Percentiles rank a stretch among this genome's conserved stretches.
phyloP scores from a whole-genome alignment of 768 basidiomycete species.

The Phylloporus arenicola region DNA sequence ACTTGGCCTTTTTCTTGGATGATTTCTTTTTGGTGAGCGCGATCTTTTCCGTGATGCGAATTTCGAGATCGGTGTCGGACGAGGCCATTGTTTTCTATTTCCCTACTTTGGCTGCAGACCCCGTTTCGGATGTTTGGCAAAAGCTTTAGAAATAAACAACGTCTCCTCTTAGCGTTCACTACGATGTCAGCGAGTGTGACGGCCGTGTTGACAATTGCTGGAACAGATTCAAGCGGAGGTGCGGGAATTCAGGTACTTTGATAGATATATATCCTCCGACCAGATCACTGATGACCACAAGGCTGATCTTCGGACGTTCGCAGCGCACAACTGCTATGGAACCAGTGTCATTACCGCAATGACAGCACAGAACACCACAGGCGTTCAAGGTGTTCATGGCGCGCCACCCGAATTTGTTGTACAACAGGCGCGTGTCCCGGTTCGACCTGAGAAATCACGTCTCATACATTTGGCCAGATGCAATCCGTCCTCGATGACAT shows the following conservation, averaged over 20 bases:
- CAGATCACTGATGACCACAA: constrained; percentile 22
- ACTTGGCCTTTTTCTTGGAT: constrained; percentile 12
- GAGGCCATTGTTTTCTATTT: constrained; percentile 18
- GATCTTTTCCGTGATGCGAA: constrained; percentile 3
- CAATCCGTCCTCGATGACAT: constrained; percentile 68
- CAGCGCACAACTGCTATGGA: constrained; percentile 74
- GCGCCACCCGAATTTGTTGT: constrained; percentile 64
- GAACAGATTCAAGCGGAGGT: constrained; percentile 79
- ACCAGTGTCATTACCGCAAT: constrained; percentile 79
- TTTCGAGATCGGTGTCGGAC: constrained; percentile 14
- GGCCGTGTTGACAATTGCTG: constrained; percentile 65
- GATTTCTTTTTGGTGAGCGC: constrained; percentile 7
- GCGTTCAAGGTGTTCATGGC: constrained; percentile 71
- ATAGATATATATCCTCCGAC: background rate
- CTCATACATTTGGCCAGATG: constrained; percentile 42
- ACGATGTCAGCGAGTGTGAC: constrained; percentile 16
- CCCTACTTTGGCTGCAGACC: too few species aligned
- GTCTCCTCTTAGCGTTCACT: background rate
- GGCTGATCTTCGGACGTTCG: constrained; percentile 86
- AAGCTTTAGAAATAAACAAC: constrained; percentile 25
- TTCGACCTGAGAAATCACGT: background rate
- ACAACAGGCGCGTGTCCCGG: constrained; percentile 53
- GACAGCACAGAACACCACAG: constrained; percentile 85
- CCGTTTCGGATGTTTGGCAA: constrained; percentile 27
- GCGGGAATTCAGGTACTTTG: constrained; percentile 78